Conservation (phyloP, 1,284 basidiomycete genomes). For the Apiotrichum gamsii region DNA sequence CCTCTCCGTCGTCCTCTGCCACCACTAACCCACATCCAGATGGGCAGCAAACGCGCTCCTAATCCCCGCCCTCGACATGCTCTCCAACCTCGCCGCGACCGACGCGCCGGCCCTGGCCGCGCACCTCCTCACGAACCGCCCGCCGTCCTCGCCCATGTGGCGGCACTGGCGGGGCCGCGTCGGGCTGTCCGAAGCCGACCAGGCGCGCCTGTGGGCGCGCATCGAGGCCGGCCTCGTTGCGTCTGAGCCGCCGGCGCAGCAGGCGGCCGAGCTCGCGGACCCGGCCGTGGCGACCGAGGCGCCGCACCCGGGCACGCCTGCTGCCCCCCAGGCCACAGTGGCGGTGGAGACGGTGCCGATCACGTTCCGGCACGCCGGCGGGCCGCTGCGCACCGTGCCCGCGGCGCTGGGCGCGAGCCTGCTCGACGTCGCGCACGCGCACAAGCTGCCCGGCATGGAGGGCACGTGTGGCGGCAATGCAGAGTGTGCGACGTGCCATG, state of each 20-base stretch:
- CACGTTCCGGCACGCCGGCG: constrained; percentile 35
- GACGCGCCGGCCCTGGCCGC: constrained; percentile 57
- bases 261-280: not conserved
- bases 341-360: constrained; percentile 16
- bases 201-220: constrained; percentile 41
- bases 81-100: constrained; percentile 54
- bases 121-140: not conserved
- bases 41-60: constrained; percentile 71
- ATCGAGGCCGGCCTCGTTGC: not conserved
- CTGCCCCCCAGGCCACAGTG: no score
- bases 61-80: constrained; percentile 73
- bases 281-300: not conserved
- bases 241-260: no score
- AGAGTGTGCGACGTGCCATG: constrained; percentile 49
- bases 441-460: constrained; percentile 44
- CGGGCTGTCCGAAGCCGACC: constrained; percentile 61
- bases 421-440: constrained; percentile 37
- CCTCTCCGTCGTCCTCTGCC: not conserved
- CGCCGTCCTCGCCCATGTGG: constrained; percentile 22
- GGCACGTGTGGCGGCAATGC: constrained; percentile 46
- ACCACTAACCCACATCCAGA: constrained; percentile 45
- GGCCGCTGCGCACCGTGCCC: constrained; percentile 23
- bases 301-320: not conserved
- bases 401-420: constrained; percentile 37
- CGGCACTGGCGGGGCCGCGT: constrained; percentile 65